These are phyloP conservation scores for Didymella exigua DNA, from an alignment of 2,329 filamentous ascomycete genomes.

Conservation along the genomic window DNA sequence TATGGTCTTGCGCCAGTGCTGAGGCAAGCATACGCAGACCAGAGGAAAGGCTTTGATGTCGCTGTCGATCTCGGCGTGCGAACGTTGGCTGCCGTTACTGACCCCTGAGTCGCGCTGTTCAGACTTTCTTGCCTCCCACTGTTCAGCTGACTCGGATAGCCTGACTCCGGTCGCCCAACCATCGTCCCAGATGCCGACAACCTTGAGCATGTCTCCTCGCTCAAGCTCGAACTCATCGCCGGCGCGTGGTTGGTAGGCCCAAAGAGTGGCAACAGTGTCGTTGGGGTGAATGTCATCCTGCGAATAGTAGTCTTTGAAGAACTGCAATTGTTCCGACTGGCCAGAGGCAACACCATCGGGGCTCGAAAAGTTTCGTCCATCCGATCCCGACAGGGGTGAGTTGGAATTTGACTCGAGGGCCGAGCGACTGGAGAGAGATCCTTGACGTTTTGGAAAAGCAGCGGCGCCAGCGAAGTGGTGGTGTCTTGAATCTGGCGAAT, in stretches of 20 bases:
- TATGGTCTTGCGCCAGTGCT: slow-evolving; percentile 96
- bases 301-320: slow-evolving; percentile 99
- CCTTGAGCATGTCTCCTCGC: slow-evolving; percentile 95
- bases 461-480: slow-evolving; percentile 46
- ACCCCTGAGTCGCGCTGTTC: slow-evolving; percentile 91
- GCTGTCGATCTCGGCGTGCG: slow-evolving; percentile 55
- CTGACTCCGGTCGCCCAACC: slow-evolving; percentile 96
- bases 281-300: slow-evolving; percentile 93
- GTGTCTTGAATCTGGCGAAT: slow-evolving; percentile 71
- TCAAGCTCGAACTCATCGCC: slow-evolving; percentile 92
- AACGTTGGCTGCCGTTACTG: slow-evolving; percentile 70
- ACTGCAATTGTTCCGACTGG: slow-evolving; percentile 92
- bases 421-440: slow-evolving; percentile 88
- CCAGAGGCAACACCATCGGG: slow-evolving; percentile 83
- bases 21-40: slow-evolving; percentile 92
- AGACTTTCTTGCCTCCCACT: slow-evolving; percentile 80
- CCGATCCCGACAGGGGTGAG: slow-evolving; percentile 66
- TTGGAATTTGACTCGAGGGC: slow-evolving; percentile 70
- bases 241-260: slow-evolving; percentile 95
- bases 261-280: slow-evolving; percentile 87
- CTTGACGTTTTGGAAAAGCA: slow-evolving; percentile 69
- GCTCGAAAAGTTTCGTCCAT: slow-evolving; percentile 75
- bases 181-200: slow-evolving; percentile 98
- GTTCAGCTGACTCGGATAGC: slow-evolving; percentile 80
- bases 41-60: slow-evolving; percentile 98